Percentiles rank a stretch among this genome's conserved stretches.
Conservation (phyloP, 129 eudicot genomes). For the Ambrosia artemisiifolia region DNA sequence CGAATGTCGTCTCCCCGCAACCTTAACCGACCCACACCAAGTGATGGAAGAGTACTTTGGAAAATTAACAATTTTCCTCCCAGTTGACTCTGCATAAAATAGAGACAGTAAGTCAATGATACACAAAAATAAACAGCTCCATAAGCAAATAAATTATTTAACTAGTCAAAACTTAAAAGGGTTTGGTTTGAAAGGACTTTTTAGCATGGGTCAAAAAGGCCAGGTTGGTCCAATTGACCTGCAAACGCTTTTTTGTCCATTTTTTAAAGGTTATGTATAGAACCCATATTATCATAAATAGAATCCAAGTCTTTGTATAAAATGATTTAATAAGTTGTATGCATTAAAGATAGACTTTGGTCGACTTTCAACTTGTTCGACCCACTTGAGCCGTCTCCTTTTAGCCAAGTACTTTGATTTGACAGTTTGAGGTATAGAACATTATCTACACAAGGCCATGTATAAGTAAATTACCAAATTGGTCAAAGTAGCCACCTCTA, state of each 20-base stretch:
- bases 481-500: background rate
- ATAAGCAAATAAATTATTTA: constrained; percentile 49
- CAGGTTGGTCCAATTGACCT: too few relatives aligned
- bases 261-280: background rate
- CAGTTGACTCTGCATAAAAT: constrained; percentile 69
- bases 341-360: background rate
- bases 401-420: background rate
- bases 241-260: background rate
- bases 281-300: background rate
- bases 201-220: background rate
- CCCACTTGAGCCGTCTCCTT: background rate
- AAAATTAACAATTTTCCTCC: constrained; percentile 95
- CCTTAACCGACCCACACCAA: constrained; percentile 90
- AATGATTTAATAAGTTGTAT: background rate
- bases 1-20: constrained; percentile 96
- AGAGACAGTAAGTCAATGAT: background rate
- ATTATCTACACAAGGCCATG: background rate
- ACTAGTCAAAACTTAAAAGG: background rate
- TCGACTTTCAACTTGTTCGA: background rate
- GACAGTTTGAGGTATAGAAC: background rate
- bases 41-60: constrained; percentile 90
- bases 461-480: background rate
- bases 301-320: background rate
- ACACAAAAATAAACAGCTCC: constrained; percentile 73
- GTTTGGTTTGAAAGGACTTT: background rate